phyloP scores from a whole-genome alignment of 2,329 filamentous ascomycete genomes.

The Calonectria honghensis region DNA sequence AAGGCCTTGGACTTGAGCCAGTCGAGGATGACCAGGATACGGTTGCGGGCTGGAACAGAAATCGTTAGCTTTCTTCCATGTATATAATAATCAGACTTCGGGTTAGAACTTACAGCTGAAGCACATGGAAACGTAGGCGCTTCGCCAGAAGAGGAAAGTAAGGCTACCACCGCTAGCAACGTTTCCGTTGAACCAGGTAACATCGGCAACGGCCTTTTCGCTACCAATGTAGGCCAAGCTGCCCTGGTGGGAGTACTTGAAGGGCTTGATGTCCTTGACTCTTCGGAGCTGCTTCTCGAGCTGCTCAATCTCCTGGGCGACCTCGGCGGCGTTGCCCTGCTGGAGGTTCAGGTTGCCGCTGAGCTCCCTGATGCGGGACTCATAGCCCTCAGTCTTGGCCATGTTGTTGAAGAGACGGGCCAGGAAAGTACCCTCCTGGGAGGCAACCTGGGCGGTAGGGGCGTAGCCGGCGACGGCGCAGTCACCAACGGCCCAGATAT shows the following conservation, averaged over 20 bases:
- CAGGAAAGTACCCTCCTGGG: conserved; percentile 96
- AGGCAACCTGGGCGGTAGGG: conserved; percentile 96
- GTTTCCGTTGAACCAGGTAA: conserved; percentile 98
- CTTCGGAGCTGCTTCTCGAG: conserved; percentile 91
- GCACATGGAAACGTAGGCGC: conserved; percentile 99
- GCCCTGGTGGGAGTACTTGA: conserved; percentile 99
- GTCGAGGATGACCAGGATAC: conserved; percentile 92
- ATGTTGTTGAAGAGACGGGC: conserved; percentile 98
- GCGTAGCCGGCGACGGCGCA: conserved; percentile 98
- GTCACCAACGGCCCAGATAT: conserved; percentile 98
- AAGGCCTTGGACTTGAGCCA: conserved; percentile 99
- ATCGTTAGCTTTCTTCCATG: conserved; percentile 42
- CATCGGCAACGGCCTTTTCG: conserved; percentile 97
- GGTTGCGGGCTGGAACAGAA: conserved; percentile 83
- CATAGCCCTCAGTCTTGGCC: conserved; percentile 92
- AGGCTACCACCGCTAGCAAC: conserved; percentile 93
- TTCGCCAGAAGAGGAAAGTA: conserved; percentile 99
- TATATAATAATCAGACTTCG: not conserved
- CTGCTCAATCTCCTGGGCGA: conserved; percentile 85
- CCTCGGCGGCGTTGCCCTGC: conserved; percentile 80
- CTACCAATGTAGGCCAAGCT: conserved; percentile 98
- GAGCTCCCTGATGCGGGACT: conserved; percentile 83
- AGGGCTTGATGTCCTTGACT: conserved; percentile 96
- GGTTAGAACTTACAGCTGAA: conserved; percentile 89
- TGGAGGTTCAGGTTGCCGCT: conserved; percentile 76